These are phyloP conservation scores for Tylopilus cervinicoccineus DNA, from an alignment of 768 basidiomycete genomes.

Conservation along the genomic window DNA sequence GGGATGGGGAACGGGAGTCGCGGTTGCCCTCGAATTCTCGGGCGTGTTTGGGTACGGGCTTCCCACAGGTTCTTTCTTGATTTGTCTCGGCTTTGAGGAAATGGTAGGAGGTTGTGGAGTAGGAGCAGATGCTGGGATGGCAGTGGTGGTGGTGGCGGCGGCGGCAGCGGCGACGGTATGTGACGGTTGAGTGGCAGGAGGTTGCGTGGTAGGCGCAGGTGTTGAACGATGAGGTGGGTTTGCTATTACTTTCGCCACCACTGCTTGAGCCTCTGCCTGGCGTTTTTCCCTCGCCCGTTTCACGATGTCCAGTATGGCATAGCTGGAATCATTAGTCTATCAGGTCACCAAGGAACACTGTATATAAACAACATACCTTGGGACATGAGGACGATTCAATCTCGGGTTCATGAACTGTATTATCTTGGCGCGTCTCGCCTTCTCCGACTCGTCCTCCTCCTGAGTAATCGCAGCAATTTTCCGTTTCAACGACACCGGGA, in stretches of 20 bases:
- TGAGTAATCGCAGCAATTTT: conserved; percentile 68
- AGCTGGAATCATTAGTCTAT: conserved; percentile 35
- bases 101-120: conserved; percentile 28
- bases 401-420: conserved; percentile 75
- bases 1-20: conserved; percentile 31
- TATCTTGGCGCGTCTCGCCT: conserved; percentile 67
- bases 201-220: conserved; percentile 28
- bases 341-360: not conserved
- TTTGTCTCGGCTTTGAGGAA: conserved; percentile 19
- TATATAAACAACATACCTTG: conserved; percentile 40
- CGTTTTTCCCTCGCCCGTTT: conserved; percentile 29
- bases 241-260: conserved; percentile 25
- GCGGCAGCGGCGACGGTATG: too few species aligned
- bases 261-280: conserved; percentile 20
- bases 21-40: conserved; percentile 28
- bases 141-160: too few species aligned
- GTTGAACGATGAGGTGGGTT: conserved; percentile 29
- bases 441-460: conserved; percentile 75
- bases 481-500: conserved; percentile 70
- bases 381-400: conserved; percentile 41
- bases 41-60: conserved; percentile 27
- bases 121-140: conserved; percentile 25
- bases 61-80: conserved; percentile 29
- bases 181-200: conserved; percentile 34
- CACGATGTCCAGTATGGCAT: conserved; percentile 53